Conservation (phyloP, 805 yeast species). For the Yarrowia osloensis region DNA sequence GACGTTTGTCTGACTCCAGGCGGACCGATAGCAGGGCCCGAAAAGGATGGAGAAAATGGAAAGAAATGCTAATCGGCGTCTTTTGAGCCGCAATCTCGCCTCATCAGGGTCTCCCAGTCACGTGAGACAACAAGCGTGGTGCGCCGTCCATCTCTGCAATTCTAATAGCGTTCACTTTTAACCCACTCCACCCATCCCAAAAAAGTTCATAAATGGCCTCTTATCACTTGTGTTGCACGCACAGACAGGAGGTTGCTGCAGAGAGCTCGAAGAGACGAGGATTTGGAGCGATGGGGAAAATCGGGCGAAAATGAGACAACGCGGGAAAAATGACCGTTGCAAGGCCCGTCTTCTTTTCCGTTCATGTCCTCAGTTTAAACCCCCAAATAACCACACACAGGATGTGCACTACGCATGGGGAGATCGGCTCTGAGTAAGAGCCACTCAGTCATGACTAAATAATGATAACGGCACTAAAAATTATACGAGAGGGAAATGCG, state of each 20-base stretch:
- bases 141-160: too few species aligned
- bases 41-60: too few species aligned
- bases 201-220: constrained; percentile 9
- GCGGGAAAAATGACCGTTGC: neutral
- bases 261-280: too few species aligned
- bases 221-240: neutral
- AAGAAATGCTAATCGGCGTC: too few species aligned
- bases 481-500: neutral
- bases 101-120: too few species aligned
- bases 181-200: constrained; percentile 2
- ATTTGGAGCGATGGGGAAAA: neutral
- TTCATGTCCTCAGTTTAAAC: too few species aligned
- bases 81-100: too few species aligned
- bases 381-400: neutral
- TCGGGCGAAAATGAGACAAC: neutral
- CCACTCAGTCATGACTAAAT: neutral
- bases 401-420: neutral
- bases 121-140: too few species aligned
- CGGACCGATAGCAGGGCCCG: too few species aligned
- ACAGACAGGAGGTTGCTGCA: neutral
- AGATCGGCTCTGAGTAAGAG: neutral
- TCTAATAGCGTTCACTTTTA: neutral
- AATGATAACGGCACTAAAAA: neutral
- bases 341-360: neutral
- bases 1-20: too few species aligned